Evolutionary conservation across 1,139 yeast genomes (phyloP).

Genomic region (Yamadazyma siamensis): DNA sequence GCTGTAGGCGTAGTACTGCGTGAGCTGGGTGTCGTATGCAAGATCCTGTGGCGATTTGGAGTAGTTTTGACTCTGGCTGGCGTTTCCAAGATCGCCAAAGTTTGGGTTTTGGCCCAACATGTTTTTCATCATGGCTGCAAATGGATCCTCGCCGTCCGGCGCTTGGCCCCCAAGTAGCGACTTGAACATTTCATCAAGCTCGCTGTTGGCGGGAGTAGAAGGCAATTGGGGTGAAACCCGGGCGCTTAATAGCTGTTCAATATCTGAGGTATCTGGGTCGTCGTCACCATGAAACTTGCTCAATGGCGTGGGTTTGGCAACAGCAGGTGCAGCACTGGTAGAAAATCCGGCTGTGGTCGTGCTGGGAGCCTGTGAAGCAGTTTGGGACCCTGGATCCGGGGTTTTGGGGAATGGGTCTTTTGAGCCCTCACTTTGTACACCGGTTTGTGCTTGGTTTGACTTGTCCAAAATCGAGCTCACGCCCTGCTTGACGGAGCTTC

Average conservation of each 20-base stretch:
- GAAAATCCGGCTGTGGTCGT: conserved; percentile 3
- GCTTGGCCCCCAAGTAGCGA: conserved; percentile 19
- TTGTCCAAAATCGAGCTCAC: conserved; percentile 38
- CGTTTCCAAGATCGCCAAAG: conserved; percentile 9
- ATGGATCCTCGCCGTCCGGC: conserved; percentile 17
- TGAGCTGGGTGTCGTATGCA: conserved; percentile 29
- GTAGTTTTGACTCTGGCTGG: background rate
- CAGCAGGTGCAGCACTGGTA: conserved; percentile 3
- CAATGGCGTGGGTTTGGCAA: conserved; percentile 1
- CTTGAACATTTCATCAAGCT: conserved; percentile 35
- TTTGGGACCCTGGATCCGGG: conserved; percentile 1
- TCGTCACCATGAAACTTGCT: conserved; percentile 9
- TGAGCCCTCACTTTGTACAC: background rate
- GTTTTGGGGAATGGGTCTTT: too few relatives aligned
- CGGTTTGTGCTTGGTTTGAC: conserved; percentile 2
- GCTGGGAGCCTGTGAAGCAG: background rate
- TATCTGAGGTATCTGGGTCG: conserved; percentile 16
- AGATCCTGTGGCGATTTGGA: conserved; percentile 16
- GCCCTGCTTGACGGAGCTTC: conserved; percentile 35
- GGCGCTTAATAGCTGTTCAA: conserved; percentile 14
- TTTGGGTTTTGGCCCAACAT: conserved; percentile 14
- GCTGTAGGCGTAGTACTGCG: conserved; percentile 29
- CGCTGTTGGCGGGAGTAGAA: conserved; percentile 6
- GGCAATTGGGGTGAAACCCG: conserved; percentile 12
- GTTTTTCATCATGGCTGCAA: conserved; percentile 32